A percentile compares a stretch with the other conserved stretches of the same genome.
Evolutionary conservation across 2,329 filamentous ascomycete genomes (phyloP).

Genomic region (Aspergillus hiratsukae): DNA sequence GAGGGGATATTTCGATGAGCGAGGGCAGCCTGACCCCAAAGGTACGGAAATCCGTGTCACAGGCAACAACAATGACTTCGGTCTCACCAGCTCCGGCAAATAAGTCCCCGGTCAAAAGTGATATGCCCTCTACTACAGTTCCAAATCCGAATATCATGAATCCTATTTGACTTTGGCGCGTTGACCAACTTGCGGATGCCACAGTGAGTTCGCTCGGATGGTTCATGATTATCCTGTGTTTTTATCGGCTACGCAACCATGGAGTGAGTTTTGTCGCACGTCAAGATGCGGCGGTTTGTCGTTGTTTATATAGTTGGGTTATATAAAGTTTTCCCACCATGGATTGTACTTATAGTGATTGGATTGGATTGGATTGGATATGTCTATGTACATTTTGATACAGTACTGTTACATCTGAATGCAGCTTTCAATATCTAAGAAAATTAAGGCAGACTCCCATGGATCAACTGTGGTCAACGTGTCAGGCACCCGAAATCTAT

Average conservation of each 20-base stretch:
- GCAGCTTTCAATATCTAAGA: background rate
- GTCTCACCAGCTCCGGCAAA: background rate
- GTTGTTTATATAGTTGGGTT: background rate
- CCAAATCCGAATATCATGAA: slow-evolving; percentile 32
- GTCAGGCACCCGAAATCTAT: background rate
- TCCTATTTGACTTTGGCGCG: slow-evolving; percentile 23
- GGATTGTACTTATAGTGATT: background rate
- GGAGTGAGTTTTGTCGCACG: background rate
- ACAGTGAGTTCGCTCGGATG: background rate
- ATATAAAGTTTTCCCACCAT: background rate
- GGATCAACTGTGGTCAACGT: background rate
- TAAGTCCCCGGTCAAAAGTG: background rate
- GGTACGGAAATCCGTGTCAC: slow-evolving; percentile 9
- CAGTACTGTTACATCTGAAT: background rate
- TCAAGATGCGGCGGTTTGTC: background rate
- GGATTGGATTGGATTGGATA: background rate
- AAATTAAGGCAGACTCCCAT: background rate
- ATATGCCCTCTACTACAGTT: slow-evolving; percentile 19
- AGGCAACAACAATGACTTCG: slow-evolving; percentile 6
- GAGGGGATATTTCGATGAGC: slow-evolving; percentile 27
- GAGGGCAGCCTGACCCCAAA: slow-evolving; percentile 28
- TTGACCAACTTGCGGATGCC: background rate
- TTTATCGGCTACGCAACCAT: background rate
- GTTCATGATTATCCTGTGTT: background rate
- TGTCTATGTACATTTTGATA: background rate